phyloP scores from a whole-genome alignment of 2,329 filamentous ascomycete genomes.

The Stylonectria norvegica region DNA sequence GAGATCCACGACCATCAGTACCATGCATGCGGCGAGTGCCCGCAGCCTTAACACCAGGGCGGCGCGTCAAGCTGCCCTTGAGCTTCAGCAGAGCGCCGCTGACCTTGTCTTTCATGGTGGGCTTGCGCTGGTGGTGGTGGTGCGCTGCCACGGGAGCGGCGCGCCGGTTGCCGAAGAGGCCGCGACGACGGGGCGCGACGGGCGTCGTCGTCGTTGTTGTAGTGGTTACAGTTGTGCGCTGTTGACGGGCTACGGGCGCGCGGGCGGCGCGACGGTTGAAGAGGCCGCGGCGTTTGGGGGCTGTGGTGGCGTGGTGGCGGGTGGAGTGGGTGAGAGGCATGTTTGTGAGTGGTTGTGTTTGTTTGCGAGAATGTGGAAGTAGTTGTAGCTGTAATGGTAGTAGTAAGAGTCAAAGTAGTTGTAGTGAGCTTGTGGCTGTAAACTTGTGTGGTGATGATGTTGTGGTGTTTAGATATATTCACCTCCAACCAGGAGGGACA shows the following conservation, averaged over 20 bases:
- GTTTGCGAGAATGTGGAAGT: constrained; percentile 1
- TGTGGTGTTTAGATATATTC: no score
- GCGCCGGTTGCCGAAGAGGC: constrained; percentile 40
- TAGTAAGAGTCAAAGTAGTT: no score
- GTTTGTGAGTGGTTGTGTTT: constrained; percentile 13
- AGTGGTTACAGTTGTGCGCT: constrained; percentile 27
- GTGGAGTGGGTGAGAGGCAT: constrained; percentile 34
- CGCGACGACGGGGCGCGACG: constrained; percentile 38
- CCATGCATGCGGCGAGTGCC: constrained; percentile 71
- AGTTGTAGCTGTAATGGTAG: no score
- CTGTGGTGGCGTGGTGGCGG: constrained; percentile 23
- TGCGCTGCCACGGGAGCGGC: constrained; percentile 38
- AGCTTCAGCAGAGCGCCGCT: constrained; percentile 72
- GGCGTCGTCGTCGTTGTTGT: constrained; percentile 40
- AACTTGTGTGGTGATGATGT: no score
- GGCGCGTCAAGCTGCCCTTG: constrained; percentile 64
- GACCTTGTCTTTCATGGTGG: constrained; percentile 72
- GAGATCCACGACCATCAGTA: constrained; percentile 64
- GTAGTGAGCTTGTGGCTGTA: no score
- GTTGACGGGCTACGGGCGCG: constrained; percentile 26
- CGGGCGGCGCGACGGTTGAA: constrained; percentile 22
- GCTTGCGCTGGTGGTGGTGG: constrained; percentile 65
- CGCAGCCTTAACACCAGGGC: constrained; percentile 62
- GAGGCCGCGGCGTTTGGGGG: constrained; percentile 27
- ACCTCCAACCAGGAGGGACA: no score